These are phyloP conservation scores for Kregervanrija fluxuum DNA, from an alignment of 805 yeast species.

Conservation along the genomic window DNA sequence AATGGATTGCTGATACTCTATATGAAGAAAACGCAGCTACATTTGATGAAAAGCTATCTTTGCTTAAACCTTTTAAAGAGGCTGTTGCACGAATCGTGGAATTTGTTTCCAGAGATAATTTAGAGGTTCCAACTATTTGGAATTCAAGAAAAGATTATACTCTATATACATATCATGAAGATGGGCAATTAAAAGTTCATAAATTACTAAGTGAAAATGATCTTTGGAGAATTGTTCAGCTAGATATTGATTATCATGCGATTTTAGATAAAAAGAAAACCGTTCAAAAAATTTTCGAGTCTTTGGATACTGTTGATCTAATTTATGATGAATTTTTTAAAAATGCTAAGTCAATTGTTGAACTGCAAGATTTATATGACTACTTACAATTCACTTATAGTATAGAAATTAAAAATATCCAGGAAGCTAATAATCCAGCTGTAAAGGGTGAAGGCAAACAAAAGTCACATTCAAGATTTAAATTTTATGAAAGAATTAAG, in stretches of 20 bases:
- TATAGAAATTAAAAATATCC: slow-evolving; percentile 43
- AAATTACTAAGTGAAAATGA: slow-evolving; percentile 70
- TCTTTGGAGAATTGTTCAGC: slow-evolving; percentile 81
- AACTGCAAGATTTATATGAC: slow-evolving; percentile 81
- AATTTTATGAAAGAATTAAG: slow-evolving; percentile 61
- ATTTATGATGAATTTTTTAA: slow-evolving; percentile 47
- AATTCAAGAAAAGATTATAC: slow-evolving; percentile 90
- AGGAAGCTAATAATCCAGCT: slow-evolving; percentile 8
- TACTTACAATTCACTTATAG: slow-evolving; percentile 70
- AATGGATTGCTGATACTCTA: slow-evolving; percentile 71
- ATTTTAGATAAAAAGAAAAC: slow-evolving; percentile 61
- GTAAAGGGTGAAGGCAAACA: slow-evolving; percentile 16
- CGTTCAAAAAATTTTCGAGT: slow-evolving; percentile 47
- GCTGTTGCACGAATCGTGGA: slow-evolving; percentile 68
- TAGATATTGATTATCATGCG: slow-evolving; percentile 86
- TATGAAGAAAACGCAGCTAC: slow-evolving; percentile 46
- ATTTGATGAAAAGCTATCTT: slow-evolving; percentile 27
- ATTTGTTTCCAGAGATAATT: slow-evolving; percentile 65
- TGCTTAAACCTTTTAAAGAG: slow-evolving; percentile 47
- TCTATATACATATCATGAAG: slow-evolving; percentile 40
- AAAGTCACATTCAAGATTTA: slow-evolving; percentile 54
- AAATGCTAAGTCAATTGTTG: slow-evolving; percentile 58
- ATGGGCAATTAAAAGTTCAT: slow-evolving; percentile 38
- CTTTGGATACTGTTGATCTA: slow-evolving; percentile 51
- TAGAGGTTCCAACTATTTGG: slow-evolving; percentile 94